Conservation (phyloP, 2,329 filamentous ascomycete genomes). For the Fusarium xylarioides region DNA sequence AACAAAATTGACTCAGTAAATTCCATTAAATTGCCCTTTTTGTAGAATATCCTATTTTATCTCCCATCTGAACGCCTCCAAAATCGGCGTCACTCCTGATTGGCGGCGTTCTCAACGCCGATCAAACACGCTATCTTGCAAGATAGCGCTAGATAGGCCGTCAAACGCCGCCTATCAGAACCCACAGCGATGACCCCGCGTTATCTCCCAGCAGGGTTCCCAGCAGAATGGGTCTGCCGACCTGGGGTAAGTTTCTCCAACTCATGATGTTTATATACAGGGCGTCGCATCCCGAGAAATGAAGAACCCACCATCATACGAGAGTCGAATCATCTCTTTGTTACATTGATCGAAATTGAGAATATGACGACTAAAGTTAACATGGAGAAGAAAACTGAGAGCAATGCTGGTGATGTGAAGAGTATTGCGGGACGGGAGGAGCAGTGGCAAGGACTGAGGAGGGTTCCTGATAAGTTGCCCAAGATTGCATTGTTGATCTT, state of each 20-base stretch:
- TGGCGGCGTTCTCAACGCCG: slow-evolving; percentile 4
- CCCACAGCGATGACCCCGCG: neutral
- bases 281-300: neutral
- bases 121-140: neutral
- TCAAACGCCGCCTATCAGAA: neutral
- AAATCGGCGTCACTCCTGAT: neutral
- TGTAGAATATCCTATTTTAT: neutral
- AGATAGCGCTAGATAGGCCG: slow-evolving; percentile 7
- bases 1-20: neutral
- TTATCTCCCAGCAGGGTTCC: neutral
- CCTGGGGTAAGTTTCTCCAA: neutral
- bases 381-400: neutral
- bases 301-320: neutral
- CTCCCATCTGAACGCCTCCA: neutral
- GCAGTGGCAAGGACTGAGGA: neutral
- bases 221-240: neutral
- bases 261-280: neutral
- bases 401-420: neutral
- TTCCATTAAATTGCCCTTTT: neutral
- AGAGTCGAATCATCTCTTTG: rapidly evolving
- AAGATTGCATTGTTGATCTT: neutral
- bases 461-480: slow-evolving; percentile 1
- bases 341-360: rapidly evolving
- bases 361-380: neutral
- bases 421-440: neutral